Conservation (phyloP, 129 eudicot species). For the Rutidosis leptorrhynchoides region DNA sequence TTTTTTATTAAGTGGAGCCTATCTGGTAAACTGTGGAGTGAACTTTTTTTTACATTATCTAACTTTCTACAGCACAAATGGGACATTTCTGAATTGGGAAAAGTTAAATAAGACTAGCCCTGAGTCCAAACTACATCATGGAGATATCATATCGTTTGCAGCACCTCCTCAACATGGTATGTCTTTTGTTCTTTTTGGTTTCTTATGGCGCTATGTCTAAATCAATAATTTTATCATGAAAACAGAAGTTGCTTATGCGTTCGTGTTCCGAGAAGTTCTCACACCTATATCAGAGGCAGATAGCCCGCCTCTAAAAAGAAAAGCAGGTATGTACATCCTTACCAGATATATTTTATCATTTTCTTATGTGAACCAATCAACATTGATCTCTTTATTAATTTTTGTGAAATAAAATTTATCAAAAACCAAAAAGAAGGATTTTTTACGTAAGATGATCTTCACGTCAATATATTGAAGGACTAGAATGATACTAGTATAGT, state of each 20-base stretch:
- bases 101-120: slow-evolving; percentile 57
- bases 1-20: slow-evolving; percentile 16
- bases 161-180: slow-evolving; percentile 87
- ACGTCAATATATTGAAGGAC: not conserved
- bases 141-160: slow-evolving; percentile 82
- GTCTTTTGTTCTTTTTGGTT: too few relatives aligned
- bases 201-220: slow-evolving; percentile 7
- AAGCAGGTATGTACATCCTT: slow-evolving; percentile 55
- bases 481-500: not conserved
- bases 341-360: slow-evolving; percentile 17
- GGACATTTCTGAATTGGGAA: slow-evolving; percentile 83
- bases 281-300: slow-evolving; percentile 40
- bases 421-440: not conserved
- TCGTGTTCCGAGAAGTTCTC: slow-evolving; percentile 79
- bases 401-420: not conserved
- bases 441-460: not conserved
- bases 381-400: slow-evolving; percentile 6
- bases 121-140: slow-evolving; percentile 69
- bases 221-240: slow-evolving; percentile 7
- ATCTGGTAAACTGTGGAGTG: slow-evolving; percentile 8
- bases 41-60: slow-evolving; percentile 23
- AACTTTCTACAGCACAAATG: slow-evolving; percentile 72
- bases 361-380: not conserved
- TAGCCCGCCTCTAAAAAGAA: slow-evolving; percentile 54
- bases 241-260: slow-evolving; percentile 84